Conservation (phyloP, 2,329 filamentous ascomycete species). For the Zarea fungicola region DNA sequence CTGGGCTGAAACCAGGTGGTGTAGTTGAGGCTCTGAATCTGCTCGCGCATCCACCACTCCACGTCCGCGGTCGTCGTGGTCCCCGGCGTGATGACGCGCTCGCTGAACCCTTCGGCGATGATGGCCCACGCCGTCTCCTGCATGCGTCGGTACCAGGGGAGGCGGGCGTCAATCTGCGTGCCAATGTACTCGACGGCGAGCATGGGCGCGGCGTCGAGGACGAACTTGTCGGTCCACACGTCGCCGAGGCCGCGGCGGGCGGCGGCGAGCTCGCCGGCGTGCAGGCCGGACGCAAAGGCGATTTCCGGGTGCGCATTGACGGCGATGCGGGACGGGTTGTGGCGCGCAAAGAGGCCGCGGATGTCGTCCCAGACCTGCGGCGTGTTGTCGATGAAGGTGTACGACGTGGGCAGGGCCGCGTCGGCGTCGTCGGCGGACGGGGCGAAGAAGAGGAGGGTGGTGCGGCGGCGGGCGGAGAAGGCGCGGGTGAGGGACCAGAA, state of each 20-base stretch:
- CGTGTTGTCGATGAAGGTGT: conserved; percentile 45
- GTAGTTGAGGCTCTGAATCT: conserved; percentile 43
- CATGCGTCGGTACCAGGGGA: conserved; percentile 39
- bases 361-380: conserved; percentile 37
- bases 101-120: conserved; percentile 41
- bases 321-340: conserved; percentile 34
- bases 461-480: conserved; percentile 44
- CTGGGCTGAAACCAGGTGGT: conserved; percentile 48
- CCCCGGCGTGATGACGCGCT: conserved; percentile 36
- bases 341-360: conserved; percentile 29
- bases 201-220: conserved; percentile 34
- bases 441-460: conserved; percentile 46
- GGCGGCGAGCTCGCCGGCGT: conserved; percentile 40
- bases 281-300: conserved; percentile 42
- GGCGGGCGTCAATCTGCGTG: conserved; percentile 34
- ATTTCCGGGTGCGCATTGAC: conserved; percentile 40
- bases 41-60: conserved; percentile 48
- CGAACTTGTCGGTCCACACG: conserved; percentile 34
- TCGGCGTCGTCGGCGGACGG: conserved; percentile 29
- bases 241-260: conserved; percentile 30
- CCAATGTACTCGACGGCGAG: conserved; percentile 42
- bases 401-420: conserved; percentile 22
- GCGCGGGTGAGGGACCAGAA: conserved; percentile 46
- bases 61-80: conserved; percentile 40
- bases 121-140: conserved; percentile 48